These are phyloP conservation scores for Phylloporus sp. DNA, from an alignment of 768 basidiomycete species.

Conservation along the genomic window DNA sequence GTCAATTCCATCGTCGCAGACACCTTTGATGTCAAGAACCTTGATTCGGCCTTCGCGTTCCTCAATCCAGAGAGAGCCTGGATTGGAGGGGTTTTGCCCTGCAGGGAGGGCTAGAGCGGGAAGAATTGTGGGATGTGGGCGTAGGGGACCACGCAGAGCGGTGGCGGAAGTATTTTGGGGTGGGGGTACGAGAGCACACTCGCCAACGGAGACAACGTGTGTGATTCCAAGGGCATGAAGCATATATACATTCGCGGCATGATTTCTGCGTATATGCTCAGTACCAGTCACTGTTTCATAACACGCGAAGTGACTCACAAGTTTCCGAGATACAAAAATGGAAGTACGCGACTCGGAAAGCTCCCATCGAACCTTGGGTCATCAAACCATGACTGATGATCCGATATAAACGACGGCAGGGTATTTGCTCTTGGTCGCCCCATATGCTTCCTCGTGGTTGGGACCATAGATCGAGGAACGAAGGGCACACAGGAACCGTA, in stretches of 20 bases:
- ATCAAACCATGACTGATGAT: slow-evolving; percentile 93
- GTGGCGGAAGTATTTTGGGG: slow-evolving; percentile 35
- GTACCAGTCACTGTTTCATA: background rate
- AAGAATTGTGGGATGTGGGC: background rate
- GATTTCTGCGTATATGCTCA: slow-evolving; percentile 55
- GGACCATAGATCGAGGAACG: slow-evolving; percentile 1
- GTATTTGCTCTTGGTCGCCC: slow-evolving; percentile 68
- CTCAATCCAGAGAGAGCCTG: slow-evolving; percentile 82
- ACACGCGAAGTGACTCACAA: slow-evolving; percentile 53
- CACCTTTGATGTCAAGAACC: slow-evolving; percentile 86
- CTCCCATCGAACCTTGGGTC: slow-evolving; percentile 91
- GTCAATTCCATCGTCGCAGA: slow-evolving; percentile 96
- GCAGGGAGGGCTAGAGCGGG: slow-evolving; percentile 31
- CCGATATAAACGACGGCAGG: slow-evolving; percentile 58
- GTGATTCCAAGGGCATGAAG: slow-evolving; percentile 93
- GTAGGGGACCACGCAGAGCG: background rate
- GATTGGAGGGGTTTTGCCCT: slow-evolving; percentile 47
- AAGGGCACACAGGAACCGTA: slow-evolving; percentile 15
- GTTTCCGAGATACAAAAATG: slow-evolving; percentile 93
- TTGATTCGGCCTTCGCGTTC: slow-evolving; percentile 86
- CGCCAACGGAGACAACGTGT: slow-evolving; percentile 95
- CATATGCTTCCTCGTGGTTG: slow-evolving; percentile 20
- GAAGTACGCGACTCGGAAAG: slow-evolving; percentile 90
- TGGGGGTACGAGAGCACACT: slow-evolving; percentile 86
- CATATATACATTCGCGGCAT: slow-evolving; percentile 94